Evolutionary conservation across 2,329 filamentous ascomycete species (phyloP).

Genomic region (Penicillium sp.): DNA sequence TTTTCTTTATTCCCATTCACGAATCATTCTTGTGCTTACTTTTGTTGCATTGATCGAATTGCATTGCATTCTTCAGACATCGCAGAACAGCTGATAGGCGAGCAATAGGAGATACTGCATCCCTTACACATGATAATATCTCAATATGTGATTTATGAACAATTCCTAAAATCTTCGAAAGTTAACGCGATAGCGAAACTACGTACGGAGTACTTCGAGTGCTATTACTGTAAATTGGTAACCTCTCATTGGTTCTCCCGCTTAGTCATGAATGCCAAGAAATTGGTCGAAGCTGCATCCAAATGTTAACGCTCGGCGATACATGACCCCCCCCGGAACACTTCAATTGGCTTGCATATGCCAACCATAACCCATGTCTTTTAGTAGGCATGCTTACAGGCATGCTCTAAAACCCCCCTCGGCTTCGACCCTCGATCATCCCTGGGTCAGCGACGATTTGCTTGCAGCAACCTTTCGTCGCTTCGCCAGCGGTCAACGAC

Average conservation of each 20-base stretch:
- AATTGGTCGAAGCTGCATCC: slow-evolving; percentile 11
- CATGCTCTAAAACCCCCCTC: slow-evolving; percentile 34
- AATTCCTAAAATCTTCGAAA: too few species aligned
- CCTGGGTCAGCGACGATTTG: slow-evolving; percentile 50
- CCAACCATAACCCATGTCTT: slow-evolving; percentile 38
- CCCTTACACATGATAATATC: not conserved
- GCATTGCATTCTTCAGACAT: not conserved
- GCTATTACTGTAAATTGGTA: slow-evolving; percentile 5
- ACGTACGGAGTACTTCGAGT: not conserved
- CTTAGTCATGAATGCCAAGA: slow-evolving; percentile 29
- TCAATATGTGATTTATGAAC: too few species aligned
- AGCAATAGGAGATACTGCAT: not conserved
- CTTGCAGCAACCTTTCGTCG: slow-evolving; percentile 50
- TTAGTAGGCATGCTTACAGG: slow-evolving; percentile 43
- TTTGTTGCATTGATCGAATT: not conserved
- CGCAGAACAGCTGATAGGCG: not conserved
- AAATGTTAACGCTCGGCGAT: slow-evolving; percentile 10
- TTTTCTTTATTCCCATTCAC: not conserved
- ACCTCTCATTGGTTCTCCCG: slow-evolving; percentile 6
- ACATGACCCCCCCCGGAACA: slow-evolving; percentile 2
- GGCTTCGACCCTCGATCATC: slow-evolving; percentile 31
- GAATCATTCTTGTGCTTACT: not conserved
- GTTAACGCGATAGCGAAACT: too few species aligned
- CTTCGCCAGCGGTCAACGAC: slow-evolving; percentile 47
- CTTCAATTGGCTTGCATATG: slow-evolving; percentile 26